phyloP scores from a whole-genome alignment of 768 basidiomycete genomes.

The Daedaleopsis nitida region DNA sequence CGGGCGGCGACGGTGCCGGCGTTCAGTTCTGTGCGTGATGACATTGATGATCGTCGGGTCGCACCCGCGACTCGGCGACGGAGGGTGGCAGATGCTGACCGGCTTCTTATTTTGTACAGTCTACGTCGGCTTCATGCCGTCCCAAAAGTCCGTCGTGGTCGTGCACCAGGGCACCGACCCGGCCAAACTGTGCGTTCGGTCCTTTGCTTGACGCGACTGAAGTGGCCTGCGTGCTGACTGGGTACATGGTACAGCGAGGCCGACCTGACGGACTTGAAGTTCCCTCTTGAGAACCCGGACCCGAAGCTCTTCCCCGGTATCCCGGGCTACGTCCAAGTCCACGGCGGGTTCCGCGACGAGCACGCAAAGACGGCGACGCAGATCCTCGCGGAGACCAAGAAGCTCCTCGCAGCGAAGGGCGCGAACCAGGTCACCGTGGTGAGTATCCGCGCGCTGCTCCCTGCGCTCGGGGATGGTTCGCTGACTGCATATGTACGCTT shows the following conservation, averaged over 20 bases:
- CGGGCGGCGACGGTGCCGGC: constrained; percentile 52
- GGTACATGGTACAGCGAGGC: constrained; percentile 38
- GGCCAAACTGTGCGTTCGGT: constrained; percentile 44
- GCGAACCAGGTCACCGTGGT: constrained; percentile 47
- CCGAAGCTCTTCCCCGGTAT: constrained; percentile 55
- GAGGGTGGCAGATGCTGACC: neutral
- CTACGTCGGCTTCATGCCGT: constrained; percentile 61
- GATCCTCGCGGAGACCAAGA: constrained; percentile 50
- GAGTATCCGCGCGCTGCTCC: constrained; percentile 13
- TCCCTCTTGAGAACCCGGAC: constrained; percentile 44
- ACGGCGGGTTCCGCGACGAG: constrained; percentile 54
- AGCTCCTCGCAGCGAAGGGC: constrained; percentile 39
- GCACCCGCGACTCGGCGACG: too few relatives aligned
- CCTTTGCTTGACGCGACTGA: neutral
- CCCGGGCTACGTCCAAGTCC: constrained; percentile 43
- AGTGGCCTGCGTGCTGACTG: neutral
- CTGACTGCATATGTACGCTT: neutral
- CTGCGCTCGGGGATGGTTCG: neutral
- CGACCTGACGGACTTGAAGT: constrained; percentile 50
- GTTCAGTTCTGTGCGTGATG: constrained; percentile 48
- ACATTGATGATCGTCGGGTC: too few relatives aligned
- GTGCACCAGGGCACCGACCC: constrained; percentile 66
- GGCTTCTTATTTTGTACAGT: constrained; percentile 30
- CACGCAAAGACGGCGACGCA: constrained; percentile 49
- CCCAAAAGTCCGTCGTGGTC: constrained; percentile 52